Percentiles rank a stretch among this genome's conserved stretches.
These are phyloP conservation scores for Kluyveromyces starmeri DNA, from an alignment of 805 yeast genomes.

Conservation along the genomic window DNA sequence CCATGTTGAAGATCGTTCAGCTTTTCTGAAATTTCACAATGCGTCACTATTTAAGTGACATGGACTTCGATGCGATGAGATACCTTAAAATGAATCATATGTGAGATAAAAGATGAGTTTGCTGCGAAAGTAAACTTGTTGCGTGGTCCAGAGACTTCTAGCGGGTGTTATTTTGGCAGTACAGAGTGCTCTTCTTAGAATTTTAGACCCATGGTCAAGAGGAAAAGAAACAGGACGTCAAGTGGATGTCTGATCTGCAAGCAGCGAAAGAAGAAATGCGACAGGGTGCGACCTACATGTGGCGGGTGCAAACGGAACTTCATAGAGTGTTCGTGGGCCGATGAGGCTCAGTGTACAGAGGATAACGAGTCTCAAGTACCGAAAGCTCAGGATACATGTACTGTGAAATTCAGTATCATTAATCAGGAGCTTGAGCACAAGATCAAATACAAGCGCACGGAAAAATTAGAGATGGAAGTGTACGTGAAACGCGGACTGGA, in stretches of 20 bases:
- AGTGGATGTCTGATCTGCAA: constrained; percentile 76
- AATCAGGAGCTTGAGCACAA: constrained; percentile 1
- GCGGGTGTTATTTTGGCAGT: no score
- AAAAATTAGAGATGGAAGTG: constrained; percentile 1
- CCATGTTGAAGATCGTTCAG: no score
- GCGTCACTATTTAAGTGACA: no score
- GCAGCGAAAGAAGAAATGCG: constrained; percentile 68
- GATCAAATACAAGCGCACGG: not conserved
- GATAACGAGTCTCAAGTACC: no score
- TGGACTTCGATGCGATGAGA: no score
- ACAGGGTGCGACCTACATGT: constrained; percentile 61
- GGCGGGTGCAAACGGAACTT: constrained; percentile 57
- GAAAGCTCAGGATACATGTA: not conserved
- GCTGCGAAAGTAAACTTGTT: no score
- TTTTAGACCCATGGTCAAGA: not conserved
- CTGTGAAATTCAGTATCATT: constrained; percentile 3
- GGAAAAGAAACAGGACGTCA: constrained; percentile 49
- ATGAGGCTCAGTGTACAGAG: not conserved
- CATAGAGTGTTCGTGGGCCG: constrained; percentile 64
- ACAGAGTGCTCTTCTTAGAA: no score
- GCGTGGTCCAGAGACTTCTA: no score
- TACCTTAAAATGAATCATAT: no score
- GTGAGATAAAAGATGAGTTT: no score
- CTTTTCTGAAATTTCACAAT: no score
- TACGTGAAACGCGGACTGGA: constrained; percentile 1